Evolutionary conservation across 306 rosid species (phyloP).

Genomic region (Cucurbita argyrosperma): DNA sequence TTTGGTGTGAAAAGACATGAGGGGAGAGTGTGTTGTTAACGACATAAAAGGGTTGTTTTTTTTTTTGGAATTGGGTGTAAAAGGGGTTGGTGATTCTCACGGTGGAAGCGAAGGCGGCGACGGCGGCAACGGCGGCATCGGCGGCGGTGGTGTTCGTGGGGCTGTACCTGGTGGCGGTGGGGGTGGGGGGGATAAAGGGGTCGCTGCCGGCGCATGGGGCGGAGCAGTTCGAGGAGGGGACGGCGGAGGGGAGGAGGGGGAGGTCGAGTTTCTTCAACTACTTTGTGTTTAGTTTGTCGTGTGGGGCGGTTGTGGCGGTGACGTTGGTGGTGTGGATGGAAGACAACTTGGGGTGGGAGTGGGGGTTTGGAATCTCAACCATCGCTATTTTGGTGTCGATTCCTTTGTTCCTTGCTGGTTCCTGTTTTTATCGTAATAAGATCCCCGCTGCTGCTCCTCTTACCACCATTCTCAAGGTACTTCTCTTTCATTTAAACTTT

Average conservation of each 20-base stretch:
- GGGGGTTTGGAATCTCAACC: conserved; percentile 69
- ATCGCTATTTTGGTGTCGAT: conserved; percentile 44
- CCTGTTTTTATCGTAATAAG: conserved; percentile 44
- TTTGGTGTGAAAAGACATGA: too few species aligned
- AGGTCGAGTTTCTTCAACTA: conserved; percentile 67
- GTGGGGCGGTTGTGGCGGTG: conserved; percentile 65
- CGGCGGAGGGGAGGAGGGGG: conserved; percentile 39
- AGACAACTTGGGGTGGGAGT: conserved; percentile 80
- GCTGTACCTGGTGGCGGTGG: conserved; percentile 61
- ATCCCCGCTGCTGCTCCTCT: conserved; percentile 60
- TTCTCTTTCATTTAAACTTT: too few species aligned
- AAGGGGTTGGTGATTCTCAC: conserved; percentile 63
- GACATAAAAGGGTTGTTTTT: neutral
- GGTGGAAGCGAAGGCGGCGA: conserved; percentile 42
- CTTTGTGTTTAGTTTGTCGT: conserved; percentile 53
- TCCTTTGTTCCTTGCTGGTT: conserved; percentile 64
- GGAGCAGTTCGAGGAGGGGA: conserved; percentile 59
- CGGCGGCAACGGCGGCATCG: conserved; percentile 23
- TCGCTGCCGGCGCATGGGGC: conserved; percentile 73
- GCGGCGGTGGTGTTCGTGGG: conserved; percentile 50
- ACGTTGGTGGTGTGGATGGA: conserved; percentile 80
- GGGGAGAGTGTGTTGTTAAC: neutral
- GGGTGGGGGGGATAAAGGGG: conserved; percentile 85
- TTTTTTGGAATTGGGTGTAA: conserved; percentile 3
- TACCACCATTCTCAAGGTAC: conserved; percentile 53